A percentile compares a stretch with the other conserved stretches of the same genome.
These are phyloP conservation scores for Blastobotrys aristatus DNA, from an alignment of 1,139 yeast genomes.

Conservation along the genomic window DNA sequence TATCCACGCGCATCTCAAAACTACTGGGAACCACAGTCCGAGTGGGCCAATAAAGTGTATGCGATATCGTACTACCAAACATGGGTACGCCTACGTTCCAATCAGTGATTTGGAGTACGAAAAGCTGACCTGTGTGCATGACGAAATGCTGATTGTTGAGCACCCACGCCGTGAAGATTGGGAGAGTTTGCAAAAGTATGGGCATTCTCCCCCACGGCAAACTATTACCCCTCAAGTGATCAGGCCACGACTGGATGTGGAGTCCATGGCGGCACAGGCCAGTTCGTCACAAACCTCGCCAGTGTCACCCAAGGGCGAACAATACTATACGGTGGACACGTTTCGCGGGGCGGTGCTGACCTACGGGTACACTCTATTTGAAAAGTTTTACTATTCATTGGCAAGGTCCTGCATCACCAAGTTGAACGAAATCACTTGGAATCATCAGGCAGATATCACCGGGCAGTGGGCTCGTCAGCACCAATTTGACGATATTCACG, in stretches of 20 bases:
- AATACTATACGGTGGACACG: slow-evolving; percentile 9
- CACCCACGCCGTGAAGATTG: slow-evolving; percentile 8
- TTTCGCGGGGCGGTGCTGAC: slow-evolving; percentile 9
- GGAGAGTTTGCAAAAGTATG: slow-evolving; percentile 5
- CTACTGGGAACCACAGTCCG: slow-evolving; percentile 7
- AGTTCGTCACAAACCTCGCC: neutral
- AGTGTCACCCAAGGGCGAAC: neutral
- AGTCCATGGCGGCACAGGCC: neutral
- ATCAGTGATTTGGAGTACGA: slow-evolving; percentile 11
- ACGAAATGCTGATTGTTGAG: slow-evolving; percentile 9
- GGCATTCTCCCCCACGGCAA: neutral
- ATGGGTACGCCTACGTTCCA: slow-evolving; percentile 13
- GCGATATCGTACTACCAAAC: slow-evolving; percentile 13
- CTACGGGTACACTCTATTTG: slow-evolving; percentile 9
- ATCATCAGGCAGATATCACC: slow-evolving; percentile 6
- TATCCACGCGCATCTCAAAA: slow-evolving; percentile 12
- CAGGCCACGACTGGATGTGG: neutral
- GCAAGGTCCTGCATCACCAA: slow-evolving; percentile 2
- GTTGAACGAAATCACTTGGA: slow-evolving; percentile 8
- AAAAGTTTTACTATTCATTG: slow-evolving; percentile 7
- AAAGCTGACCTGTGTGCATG: slow-evolving; percentile 9
- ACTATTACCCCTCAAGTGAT: slow-evolving; percentile 3
- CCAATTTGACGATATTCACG: slow-evolving; percentile 1
- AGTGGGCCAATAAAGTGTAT: slow-evolving; percentile 10
- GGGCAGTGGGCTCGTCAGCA: slow-evolving; percentile 4